A percentile compares a stretch with the other conserved stretches of the same genome.
phyloP scores from a whole-genome alignment of 1,284 basidiomycete genomes.

The Fomitopsis pinicola region DNA sequence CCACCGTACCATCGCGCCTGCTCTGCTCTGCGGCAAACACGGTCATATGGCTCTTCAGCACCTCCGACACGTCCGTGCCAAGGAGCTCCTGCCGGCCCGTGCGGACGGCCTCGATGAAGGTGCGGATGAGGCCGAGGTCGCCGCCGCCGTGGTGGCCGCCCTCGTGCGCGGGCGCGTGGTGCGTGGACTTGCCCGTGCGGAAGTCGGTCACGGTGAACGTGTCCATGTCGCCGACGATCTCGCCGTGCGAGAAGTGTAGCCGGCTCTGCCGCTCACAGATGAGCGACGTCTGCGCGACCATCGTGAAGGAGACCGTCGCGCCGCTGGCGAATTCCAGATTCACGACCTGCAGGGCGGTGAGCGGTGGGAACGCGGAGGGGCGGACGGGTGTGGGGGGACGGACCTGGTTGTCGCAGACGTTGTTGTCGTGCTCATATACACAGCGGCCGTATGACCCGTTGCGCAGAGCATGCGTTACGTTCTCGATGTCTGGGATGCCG shows the following conservation, averaged over 20 bases:
- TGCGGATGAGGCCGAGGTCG: slow-evolving; percentile 64
- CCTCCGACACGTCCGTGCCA: slow-evolving; percentile 63
- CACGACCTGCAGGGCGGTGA: slow-evolving; percentile 46
- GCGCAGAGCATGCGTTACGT: slow-evolving; percentile 40
- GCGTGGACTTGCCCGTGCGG: slow-evolving; percentile 45
- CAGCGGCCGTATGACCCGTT: slow-evolving; percentile 76
- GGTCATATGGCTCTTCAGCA: slow-evolving; percentile 73
- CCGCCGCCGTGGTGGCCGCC: slow-evolving; percentile 80
- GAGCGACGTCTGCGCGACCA: slow-evolving; percentile 70
- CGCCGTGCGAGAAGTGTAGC: slow-evolving; percentile 78
- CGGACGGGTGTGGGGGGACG: background rate
- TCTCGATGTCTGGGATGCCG: slow-evolving; percentile 76
- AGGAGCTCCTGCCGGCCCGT: slow-evolving; percentile 57
- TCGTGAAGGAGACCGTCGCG: slow-evolving; percentile 76
- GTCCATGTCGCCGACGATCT: slow-evolving; percentile 79
- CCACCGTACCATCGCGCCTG: slow-evolving; percentile 58
- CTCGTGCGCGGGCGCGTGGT: slow-evolving; percentile 48
- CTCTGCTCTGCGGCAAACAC: slow-evolving; percentile 84
- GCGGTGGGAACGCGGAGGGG: slow-evolving; percentile 43
- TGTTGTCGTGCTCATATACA: slow-evolving; percentile 79
- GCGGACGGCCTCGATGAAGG: slow-evolving; percentile 73
- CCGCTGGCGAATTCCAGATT: slow-evolving; percentile 80
- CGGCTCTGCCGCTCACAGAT: slow-evolving; percentile 75
- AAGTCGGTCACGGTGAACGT: slow-evolving; percentile 79
- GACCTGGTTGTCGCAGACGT: slow-evolving; percentile 34